Evolutionary conservation across 2,329 filamentous ascomycete genomes (phyloP).

Genomic region (Bipolaris bicolor): DNA sequence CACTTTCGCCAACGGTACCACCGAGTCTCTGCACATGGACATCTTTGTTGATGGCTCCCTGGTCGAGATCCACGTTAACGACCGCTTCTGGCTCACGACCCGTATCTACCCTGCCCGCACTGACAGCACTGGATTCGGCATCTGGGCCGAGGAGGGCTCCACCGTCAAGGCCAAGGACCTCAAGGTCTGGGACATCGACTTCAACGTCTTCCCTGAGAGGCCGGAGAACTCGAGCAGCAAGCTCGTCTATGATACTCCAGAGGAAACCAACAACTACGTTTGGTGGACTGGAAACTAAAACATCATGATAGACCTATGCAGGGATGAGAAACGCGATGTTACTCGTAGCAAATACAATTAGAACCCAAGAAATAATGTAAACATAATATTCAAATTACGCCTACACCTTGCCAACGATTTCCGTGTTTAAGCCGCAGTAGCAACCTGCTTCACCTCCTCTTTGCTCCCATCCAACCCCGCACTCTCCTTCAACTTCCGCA

Average conservation of each 20-base stretch:
- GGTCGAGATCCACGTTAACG: constrained; percentile 56
- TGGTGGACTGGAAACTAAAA: constrained; percentile 55
- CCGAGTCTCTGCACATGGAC: constrained; percentile 52
- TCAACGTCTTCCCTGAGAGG: constrained; percentile 51
- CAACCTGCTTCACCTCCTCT: background rate
- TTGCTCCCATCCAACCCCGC: constrained; percentile 15
- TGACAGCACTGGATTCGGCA: constrained; percentile 53
- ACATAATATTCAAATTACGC: background rate
- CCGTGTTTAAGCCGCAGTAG: constrained; percentile 1
- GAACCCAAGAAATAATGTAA: background rate
- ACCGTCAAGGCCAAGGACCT: constrained; percentile 46
- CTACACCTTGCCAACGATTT: too few relatives aligned
- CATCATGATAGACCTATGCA: background rate
- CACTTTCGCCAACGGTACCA: constrained; percentile 42
- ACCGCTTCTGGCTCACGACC: constrained; percentile 50
- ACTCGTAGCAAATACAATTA: too few relatives aligned
- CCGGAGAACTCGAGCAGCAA: constrained; percentile 51
- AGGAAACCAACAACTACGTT: constrained; percentile 53
- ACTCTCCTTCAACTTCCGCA: constrained; percentile 44
- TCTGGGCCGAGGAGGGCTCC: constrained; percentile 50
- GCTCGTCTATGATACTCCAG: constrained; percentile 52
- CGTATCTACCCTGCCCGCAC: constrained; percentile 55
- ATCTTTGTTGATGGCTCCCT: constrained; percentile 57
- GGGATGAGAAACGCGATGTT: too few relatives aligned
- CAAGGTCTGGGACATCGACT: constrained; percentile 49